Percentiles rank a stretch among this genome's conserved stretches.
Conservation (phyloP, 345 rosid genomes). For the Salix dunnii region DNA sequence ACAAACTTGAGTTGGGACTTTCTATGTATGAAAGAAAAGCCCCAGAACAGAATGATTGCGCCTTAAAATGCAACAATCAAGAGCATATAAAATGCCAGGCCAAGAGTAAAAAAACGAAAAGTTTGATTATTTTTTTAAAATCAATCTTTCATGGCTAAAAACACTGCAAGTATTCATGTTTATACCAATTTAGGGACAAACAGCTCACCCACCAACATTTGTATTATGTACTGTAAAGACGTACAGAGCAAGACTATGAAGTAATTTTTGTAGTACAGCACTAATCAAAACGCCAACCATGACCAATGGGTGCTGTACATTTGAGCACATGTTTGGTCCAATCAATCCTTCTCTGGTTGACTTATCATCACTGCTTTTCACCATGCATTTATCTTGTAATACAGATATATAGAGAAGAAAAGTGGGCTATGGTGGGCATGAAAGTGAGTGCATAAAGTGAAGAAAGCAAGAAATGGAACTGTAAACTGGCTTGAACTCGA, state of each 20-base stretch:
- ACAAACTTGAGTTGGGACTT: background rate
- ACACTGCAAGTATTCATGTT: background rate
- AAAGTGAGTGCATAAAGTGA: background rate
- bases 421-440: background rate
- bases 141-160: background rate
- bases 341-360: conserved; percentile 10
- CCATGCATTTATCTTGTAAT: background rate
- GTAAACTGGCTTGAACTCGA: background rate
- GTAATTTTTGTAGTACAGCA: conserved; percentile 35
- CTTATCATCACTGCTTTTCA: background rate
- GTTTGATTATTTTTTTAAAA: no score
- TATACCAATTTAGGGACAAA: background rate
- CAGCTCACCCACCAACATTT: conserved; percentile 2
- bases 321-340: conserved; percentile 12
- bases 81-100: background rate
- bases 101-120: background rate
- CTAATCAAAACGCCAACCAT: background rate
- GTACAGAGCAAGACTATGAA: conserved; percentile 15
- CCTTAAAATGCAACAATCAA: background rate
- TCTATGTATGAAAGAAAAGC: background rate
- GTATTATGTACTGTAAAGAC: conserved; percentile 29
- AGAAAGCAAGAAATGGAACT: background rate
- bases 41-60: background rate
- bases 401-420: background rate
- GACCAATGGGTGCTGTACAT: no score